phyloP scores from a whole-genome alignment of 2,329 filamentous ascomycete species.

The Verticillium isaacii region DNA sequence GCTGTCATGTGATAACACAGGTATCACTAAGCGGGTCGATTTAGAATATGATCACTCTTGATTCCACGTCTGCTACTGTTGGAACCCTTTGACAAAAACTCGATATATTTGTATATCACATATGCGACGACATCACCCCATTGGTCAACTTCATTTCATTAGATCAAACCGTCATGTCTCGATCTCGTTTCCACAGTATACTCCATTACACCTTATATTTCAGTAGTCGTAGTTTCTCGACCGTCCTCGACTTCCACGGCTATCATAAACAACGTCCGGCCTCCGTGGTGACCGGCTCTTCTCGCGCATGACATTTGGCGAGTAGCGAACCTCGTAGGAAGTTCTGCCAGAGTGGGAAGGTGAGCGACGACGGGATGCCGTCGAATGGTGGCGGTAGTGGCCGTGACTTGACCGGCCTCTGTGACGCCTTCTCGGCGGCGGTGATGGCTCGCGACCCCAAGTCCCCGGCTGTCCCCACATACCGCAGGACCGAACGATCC shows the following conservation, averaged over 20 bases:
- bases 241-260: neutral
- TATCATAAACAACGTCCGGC: neutral
- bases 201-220: neutral
- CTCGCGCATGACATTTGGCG: slow-evolving; percentile 8
- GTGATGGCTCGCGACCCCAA: slow-evolving; percentile 5
- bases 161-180: neutral
- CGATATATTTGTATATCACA: no score
- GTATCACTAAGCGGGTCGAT: no score
- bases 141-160: neutral
- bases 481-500: slow-evolving; percentile 40
- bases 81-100: no score
- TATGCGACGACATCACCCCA: no score
- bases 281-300: slow-evolving; percentile 2
- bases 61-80: no score
- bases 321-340: slow-evolving; percentile 8
- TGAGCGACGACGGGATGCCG: slow-evolving; percentile 1
- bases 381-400: slow-evolving; percentile 10
- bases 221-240: neutral
- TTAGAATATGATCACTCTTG: no score
- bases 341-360: slow-evolving; percentile 6
- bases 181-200: neutral
- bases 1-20: no score
- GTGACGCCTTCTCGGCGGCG: slow-evolving; percentile 6
- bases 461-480: slow-evolving; percentile 5
- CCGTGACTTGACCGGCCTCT: slow-evolving; percentile 6